phyloP scores from a whole-genome alignment of 2,329 filamentous ascomycete genomes.

The Fusarium algeriense region DNA sequence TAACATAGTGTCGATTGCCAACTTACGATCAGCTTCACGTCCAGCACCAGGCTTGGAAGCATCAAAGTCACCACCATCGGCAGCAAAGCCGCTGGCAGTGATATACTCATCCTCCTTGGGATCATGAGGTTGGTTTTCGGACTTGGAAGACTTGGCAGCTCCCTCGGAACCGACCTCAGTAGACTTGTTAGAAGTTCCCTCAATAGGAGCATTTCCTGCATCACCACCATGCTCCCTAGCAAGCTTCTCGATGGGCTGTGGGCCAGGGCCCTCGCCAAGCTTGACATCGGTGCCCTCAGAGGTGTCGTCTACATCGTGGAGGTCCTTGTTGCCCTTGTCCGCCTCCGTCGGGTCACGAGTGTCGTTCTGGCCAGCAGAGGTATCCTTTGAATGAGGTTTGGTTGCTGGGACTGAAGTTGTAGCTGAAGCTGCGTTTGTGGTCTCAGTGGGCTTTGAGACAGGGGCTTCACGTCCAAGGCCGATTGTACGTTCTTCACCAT shows the following conservation, averaged over 20 bases:
- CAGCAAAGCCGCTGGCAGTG: conserved; percentile 68
- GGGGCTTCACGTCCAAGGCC: conserved; percentile 16
- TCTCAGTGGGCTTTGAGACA: conserved; percentile 4
- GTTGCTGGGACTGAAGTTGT: conserved; percentile 8
- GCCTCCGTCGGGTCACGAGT: conserved; percentile 55
- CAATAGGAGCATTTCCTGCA: conserved; percentile 42
- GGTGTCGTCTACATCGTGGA: conserved; percentile 48
- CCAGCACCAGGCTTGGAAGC: conserved; percentile 73
- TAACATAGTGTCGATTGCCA: not conserved
- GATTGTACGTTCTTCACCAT: conserved; percentile 16
- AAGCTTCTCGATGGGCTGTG: conserved; percentile 53
- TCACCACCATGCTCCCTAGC: conserved; percentile 51
- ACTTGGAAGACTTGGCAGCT: conserved; percentile 16
- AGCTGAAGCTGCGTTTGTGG: not conserved
- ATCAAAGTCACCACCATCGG: conserved; percentile 77
- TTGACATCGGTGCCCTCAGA: conserved; percentile 48
- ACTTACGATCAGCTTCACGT: conserved; percentile 74
- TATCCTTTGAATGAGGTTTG: conserved; percentile 32
- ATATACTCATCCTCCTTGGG: conserved; percentile 70
- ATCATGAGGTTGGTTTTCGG: conserved; percentile 50
- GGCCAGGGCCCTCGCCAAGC: conserved; percentile 47
- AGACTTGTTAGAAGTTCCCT: conserved; percentile 12
- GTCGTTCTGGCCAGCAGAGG: conserved; percentile 54
- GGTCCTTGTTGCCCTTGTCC: conserved; percentile 47
- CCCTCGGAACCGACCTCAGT: conserved; percentile 27